Conservation (phyloP, 192 early-diverging fungal species). For the Entrophospora sp. region DNA sequence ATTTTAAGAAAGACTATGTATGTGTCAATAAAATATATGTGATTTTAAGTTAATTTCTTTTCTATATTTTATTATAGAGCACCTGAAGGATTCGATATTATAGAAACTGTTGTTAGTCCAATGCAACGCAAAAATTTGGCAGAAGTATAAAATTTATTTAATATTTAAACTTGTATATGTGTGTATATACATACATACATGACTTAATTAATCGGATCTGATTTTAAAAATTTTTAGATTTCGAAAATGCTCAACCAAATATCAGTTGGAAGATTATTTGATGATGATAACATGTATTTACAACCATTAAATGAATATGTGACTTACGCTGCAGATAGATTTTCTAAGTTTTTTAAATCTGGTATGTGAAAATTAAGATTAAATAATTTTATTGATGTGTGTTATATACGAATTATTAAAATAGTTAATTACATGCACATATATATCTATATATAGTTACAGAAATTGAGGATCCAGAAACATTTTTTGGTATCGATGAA, state of each 20-base stretch:
- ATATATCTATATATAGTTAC: too few species aligned
- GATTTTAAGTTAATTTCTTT: not conserved
- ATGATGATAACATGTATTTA: slow-evolving; percentile 60
- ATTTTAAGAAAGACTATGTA: not conserved
- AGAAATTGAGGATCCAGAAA: slow-evolving; percentile 79
- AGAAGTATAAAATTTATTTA: slow-evolving; percentile 39
- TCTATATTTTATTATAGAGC: slow-evolving; percentile 52
- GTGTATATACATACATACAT: not conserved
- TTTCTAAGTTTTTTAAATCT: slow-evolving; percentile 77
- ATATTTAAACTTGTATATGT: not conserved
- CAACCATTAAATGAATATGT: slow-evolving; percentile 78
- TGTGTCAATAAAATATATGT: not conserved
- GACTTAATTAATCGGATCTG: not conserved
- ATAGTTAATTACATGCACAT: too few species aligned
- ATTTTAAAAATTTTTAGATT: slow-evolving; percentile 34
- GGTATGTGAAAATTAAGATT: slow-evolving; percentile 33
- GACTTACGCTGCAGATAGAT: slow-evolving; percentile 62
- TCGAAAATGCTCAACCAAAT: slow-evolving; percentile 95
- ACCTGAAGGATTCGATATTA: slow-evolving; percentile 94
- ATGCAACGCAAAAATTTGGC: slow-evolving; percentile 95
- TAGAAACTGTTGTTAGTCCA: slow-evolving; percentile 74
- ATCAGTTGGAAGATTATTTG: slow-evolving; percentile 76
- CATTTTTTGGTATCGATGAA: slow-evolving; percentile 84
- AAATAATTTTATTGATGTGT: too few species aligned
- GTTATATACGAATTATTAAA: too few species aligned